These are phyloP conservation scores for Aspergillus unguis DNA, from an alignment of 2,329 filamentous ascomycete genomes.

Conservation along the genomic window DNA sequence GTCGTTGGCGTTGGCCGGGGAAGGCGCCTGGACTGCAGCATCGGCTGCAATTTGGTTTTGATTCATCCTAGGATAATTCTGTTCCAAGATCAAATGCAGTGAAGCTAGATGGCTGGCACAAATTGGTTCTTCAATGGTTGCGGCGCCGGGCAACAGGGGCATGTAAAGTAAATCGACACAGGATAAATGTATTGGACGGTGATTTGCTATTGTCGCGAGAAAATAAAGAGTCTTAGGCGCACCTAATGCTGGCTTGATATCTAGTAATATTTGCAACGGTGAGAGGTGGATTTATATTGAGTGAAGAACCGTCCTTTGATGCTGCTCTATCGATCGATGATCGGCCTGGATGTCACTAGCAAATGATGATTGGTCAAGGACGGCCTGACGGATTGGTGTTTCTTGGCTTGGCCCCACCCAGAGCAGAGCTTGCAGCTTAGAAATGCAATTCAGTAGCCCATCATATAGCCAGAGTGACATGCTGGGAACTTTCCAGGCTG, in stretches of 20 bases:
- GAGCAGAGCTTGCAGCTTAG: background rate
- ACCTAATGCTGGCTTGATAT: constrained; percentile 1
- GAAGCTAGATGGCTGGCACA: background rate
- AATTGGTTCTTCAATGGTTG: background rate
- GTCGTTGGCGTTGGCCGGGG: too few species aligned
- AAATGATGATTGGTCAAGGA: constrained; percentile 14
- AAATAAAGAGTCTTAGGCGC: background rate
- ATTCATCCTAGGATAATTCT: background rate
- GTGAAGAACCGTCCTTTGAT: constrained; percentile 1
- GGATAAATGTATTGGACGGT: background rate
- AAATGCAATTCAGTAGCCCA: constrained; percentile 1
- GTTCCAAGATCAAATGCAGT: too few species aligned
- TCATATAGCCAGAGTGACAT: background rate
- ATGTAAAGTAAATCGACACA: constrained; percentile 1
- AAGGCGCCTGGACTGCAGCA: too few species aligned
- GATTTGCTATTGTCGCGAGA: constrained; percentile 1
- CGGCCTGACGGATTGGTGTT: background rate
- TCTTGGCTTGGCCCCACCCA: background rate
- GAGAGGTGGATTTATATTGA: constrained; percentile 1
- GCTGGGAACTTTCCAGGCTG: background rate
- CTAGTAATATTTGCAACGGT: background rate
- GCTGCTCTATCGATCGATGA: background rate
- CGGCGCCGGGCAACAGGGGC: background rate
- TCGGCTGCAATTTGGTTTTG: background rate
- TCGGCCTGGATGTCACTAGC: constrained; percentile 6